These are phyloP conservation scores for Erucastrum elatum DNA, from an alignment of 345 rosid genomes.

Conservation along the genomic window DNA sequence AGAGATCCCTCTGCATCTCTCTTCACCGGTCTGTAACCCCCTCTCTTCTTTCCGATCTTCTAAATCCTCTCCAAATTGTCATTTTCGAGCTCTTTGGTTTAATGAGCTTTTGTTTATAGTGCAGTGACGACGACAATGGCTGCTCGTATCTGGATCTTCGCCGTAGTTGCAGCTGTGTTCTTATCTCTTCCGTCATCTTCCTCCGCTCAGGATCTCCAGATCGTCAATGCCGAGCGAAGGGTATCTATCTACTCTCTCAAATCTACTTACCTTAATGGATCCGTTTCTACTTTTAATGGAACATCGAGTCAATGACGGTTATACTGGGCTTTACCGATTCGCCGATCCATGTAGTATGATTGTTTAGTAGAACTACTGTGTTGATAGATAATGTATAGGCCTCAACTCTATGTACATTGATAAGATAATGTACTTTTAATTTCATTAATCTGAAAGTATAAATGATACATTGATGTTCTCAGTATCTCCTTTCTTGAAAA, in stretches of 20 bases:
- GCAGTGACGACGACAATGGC: constrained; percentile 47
- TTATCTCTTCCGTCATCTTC: constrained; percentile 44
- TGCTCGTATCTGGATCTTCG: constrained; percentile 43
- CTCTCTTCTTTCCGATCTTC: constrained; percentile 13
- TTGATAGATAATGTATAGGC: neutral
- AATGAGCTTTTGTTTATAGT: neutral
- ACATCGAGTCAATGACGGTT: neutral
- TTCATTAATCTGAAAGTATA: neutral
- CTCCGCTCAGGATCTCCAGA: constrained; percentile 55
- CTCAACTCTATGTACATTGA: neutral
- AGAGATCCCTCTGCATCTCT: neutral
- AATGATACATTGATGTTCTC: neutral
- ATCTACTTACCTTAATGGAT: constrained; percentile 2
- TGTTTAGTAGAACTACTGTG: neutral
- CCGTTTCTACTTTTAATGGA: neutral
- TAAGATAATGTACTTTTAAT: neutral
- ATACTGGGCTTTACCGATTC: neutral
- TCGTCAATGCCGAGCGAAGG: constrained; percentile 88
- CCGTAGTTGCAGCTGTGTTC: constrained; percentile 38
- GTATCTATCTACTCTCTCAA: constrained; percentile 42
- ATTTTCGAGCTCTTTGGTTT: constrained; percentile 22
- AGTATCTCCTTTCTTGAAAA: neutral
- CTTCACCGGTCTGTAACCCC: neutral
- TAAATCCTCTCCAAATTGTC: neutral
- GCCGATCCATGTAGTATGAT: constrained; percentile 19